Conservation (phyloP, 2,329 filamentous ascomycete genomes). For the Botrytis medusae region DNA sequence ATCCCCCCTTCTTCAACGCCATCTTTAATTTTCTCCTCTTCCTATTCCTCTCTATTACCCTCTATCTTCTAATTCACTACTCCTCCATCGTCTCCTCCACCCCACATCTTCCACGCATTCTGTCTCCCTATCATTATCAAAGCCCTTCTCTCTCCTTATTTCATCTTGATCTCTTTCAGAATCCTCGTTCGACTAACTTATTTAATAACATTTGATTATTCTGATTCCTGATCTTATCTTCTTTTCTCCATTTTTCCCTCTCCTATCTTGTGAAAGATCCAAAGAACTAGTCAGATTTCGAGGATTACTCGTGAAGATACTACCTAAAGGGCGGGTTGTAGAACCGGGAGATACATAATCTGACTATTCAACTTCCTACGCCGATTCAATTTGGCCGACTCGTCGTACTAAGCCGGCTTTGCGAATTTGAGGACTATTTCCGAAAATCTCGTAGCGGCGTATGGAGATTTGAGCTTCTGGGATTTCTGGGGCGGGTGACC, state of each 20-base stretch:
- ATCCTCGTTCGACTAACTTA: not conserved
- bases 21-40: no score
- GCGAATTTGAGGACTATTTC: not conserved
- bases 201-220: not conserved
- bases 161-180: no score
- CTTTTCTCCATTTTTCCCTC: no score
- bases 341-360: not conserved
- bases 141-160: no score
- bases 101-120: not conserved
- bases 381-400: not conserved
- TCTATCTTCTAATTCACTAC: not conserved
- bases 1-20: fast-evolving
- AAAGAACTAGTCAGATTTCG: not conserved
- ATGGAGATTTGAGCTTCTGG: not conserved
- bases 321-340: not conserved
- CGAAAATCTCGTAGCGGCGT: not conserved
- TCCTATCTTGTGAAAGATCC: not conserved
- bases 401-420: not conserved
- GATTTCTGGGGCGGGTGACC: not conserved
- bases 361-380: not conserved
- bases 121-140: not conserved
- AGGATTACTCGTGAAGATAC: not conserved
- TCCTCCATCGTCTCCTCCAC: not conserved
- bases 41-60: not conserved
- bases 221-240: not conserved